A percentile compares a stretch with the other conserved stretches of the same genome.
These are phyloP conservation scores for Pleoardoris graminearum DNA, from an alignment of 2,329 filamentous ascomycete genomes.

Conservation along the genomic window DNA sequence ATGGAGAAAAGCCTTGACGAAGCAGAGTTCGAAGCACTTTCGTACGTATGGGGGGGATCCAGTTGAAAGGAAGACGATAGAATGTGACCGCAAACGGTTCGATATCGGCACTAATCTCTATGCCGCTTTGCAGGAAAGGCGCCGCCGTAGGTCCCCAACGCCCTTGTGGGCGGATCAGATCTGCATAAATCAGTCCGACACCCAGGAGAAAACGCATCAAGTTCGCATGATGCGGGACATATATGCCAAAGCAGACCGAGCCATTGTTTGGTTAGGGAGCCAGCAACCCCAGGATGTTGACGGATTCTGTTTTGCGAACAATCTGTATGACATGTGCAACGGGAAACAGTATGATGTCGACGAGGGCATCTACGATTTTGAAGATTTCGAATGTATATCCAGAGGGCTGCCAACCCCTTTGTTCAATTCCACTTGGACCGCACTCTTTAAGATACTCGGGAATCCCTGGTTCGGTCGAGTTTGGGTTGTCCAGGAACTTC, in stretches of 20 bases:
- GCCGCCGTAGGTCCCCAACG: background rate
- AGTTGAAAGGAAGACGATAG: background rate
- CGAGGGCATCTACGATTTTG: background rate
- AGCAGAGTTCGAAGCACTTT: conserved; percentile 12
- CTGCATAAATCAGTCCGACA: conserved; percentile 15
- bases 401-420: background rate
- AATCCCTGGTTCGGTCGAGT: conserved; percentile 13
- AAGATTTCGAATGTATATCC: conserved; percentile 1
- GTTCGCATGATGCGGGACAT: conserved; percentile 19
- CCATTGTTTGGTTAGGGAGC: conserved; percentile 16
- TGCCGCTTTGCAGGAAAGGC: conserved; percentile 8
- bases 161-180: conserved; percentile 8
- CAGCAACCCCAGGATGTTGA: conserved; percentile 2
- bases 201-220: conserved; percentile 13
- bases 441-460: conserved; percentile 8
- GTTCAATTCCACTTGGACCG: background rate
- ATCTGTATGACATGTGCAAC: background rate
- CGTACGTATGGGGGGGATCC: conserved; percentile 15
- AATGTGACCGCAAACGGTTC: conserved; percentile 9
- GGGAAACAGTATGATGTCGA: conserved; percentile 1
- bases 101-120: conserved; percentile 12
- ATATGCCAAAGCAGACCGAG: conserved; percentile 12
- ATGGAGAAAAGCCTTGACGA: conserved; percentile 5
- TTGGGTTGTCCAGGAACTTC: conserved; percentile 15
- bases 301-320: background rate